Conservation (phyloP, 257 asterid genomes). For the Capsicum baccatum region DNA sequence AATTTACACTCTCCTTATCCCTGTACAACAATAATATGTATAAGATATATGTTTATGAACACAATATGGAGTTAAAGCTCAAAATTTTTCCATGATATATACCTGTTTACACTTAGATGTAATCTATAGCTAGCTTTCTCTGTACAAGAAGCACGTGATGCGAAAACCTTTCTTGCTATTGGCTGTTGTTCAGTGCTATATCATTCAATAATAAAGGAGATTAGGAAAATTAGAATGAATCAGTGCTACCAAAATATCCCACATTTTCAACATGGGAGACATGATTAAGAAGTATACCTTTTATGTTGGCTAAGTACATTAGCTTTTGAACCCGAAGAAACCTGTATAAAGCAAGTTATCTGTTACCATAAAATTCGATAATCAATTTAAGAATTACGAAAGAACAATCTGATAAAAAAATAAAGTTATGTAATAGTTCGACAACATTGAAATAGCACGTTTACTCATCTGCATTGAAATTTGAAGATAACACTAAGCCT, state of each 20-base stretch:
- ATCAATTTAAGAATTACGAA: neutral
- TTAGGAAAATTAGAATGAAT: neutral
- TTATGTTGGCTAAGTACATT: constrained; percentile 39
- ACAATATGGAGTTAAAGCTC: constrained; percentile 12
- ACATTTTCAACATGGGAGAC: neutral
- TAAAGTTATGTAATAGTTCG: neutral
- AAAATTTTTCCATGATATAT: constrained; percentile 10
- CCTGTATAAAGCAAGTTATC: constrained; percentile 38
- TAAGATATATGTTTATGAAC: constrained; percentile 30
- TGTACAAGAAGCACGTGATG: constrained; percentile 38
- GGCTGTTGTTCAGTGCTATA: constrained; percentile 46
- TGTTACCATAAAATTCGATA: neutral
- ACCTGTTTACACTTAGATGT: constrained; percentile 59
- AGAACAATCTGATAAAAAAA: neutral
- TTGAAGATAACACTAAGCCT: neutral
- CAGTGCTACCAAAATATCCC: neutral
- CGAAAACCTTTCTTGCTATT: constrained; percentile 35
- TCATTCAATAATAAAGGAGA: constrained; percentile 20
- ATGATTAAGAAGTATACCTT: constrained; percentile 52
- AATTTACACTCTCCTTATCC: constrained; percentile 41
- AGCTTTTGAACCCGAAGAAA: constrained; percentile 40
- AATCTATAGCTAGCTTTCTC: constrained; percentile 42
- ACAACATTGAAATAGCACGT: neutral
- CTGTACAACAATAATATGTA: constrained; percentile 39
- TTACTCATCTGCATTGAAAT: neutral